Percentiles rank a stretch among this genome's conserved stretches.
These are phyloP conservation scores for Kuraishia floccosa DNA, from an alignment of 805 yeast species.

Conservation along the genomic window DNA sequence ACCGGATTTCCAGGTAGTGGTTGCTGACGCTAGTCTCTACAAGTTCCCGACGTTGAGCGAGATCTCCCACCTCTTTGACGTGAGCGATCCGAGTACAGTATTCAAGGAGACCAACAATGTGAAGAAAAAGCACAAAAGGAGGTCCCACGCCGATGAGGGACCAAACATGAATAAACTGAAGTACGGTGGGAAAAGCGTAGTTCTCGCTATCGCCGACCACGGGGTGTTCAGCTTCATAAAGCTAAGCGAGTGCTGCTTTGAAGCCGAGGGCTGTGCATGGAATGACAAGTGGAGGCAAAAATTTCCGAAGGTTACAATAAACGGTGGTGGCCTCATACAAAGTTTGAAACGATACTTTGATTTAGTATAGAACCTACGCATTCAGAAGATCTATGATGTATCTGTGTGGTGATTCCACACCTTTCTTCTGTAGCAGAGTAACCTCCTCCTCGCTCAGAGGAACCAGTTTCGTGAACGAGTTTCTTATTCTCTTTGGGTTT, in stretches of 20 bases:
- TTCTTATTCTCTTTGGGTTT: slow-evolving; percentile 48
- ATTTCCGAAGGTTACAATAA: no score
- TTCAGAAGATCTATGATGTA: no score
- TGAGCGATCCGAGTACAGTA: background rate
- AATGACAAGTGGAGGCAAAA: slow-evolving; percentile 14
- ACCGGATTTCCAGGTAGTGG: slow-evolving; percentile 68
- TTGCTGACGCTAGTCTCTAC: slow-evolving; percentile 33
- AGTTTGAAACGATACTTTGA: no score
- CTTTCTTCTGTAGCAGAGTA: no score
- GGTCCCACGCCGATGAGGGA: background rate
- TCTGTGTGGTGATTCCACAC: no score
- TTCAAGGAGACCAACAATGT: no score
- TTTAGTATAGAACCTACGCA: no score
- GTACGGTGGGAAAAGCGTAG: background rate
- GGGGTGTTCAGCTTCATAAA: slow-evolving; percentile 65
- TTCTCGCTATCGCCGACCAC: slow-evolving; percentile 59
- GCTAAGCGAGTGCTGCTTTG: slow-evolving; percentile 38
- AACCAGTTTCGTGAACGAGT: slow-evolving; percentile 21
- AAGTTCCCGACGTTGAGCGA: slow-evolving; percentile 36
- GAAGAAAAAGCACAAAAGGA: background rate
- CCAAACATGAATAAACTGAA: slow-evolving; percentile 1
- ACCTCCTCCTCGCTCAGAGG: slow-evolving; percentile 24
- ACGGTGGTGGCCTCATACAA: no score
- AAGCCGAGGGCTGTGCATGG: slow-evolving; percentile 15
- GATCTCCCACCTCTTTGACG: slow-evolving; percentile 22